Conservation (phyloP, 352 stramenopile genomes). For the Stramenopiles sp. region DNA sequence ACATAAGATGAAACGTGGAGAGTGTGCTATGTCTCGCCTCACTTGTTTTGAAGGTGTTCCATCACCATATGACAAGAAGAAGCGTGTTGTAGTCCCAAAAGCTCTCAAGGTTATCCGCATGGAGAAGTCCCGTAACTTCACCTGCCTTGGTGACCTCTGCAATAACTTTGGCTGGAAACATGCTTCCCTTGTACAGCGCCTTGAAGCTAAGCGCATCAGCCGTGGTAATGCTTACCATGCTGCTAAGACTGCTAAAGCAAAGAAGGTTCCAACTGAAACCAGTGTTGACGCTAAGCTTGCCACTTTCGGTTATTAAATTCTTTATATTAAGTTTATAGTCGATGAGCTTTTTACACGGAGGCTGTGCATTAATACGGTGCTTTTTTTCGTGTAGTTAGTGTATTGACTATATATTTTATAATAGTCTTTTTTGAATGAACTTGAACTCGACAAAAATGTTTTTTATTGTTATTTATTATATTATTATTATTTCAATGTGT, state of each 20-base stretch:
- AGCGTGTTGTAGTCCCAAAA: conserved; percentile 85
- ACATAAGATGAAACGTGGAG: conserved; percentile 84
- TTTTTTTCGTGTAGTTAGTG: too few species aligned
- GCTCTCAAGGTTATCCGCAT: conserved; percentile 67
- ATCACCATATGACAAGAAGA: conserved; percentile 89
- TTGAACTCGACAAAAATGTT: too few species aligned
- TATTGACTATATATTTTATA: too few species aligned
- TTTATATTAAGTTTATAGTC: too few species aligned
- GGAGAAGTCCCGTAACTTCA: conserved; percentile 65
- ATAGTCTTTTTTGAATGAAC: too few species aligned
- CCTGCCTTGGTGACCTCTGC: conserved; percentile 62
- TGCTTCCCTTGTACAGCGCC: conserved; percentile 50
- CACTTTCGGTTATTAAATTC: too few species aligned
- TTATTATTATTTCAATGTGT: too few species aligned
- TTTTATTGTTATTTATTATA: too few species aligned
- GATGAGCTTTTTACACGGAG: too few species aligned
- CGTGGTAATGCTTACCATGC: conserved; percentile 80
- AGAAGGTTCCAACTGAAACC: too few species aligned
- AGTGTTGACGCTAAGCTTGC: too few species aligned
- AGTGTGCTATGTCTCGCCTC: conserved; percentile 65
- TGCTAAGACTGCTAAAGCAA: conserved; percentile 68
- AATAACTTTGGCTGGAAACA: conserved; percentile 87
- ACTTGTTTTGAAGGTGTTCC: conserved; percentile 95
- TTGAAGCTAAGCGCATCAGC: conserved; percentile 41
- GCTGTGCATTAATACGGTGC: too few species aligned